These are phyloP conservation scores for Tuber magnatum DNA, from an alignment of 495 filamentous ascomycete species.

Conservation along the genomic window DNA sequence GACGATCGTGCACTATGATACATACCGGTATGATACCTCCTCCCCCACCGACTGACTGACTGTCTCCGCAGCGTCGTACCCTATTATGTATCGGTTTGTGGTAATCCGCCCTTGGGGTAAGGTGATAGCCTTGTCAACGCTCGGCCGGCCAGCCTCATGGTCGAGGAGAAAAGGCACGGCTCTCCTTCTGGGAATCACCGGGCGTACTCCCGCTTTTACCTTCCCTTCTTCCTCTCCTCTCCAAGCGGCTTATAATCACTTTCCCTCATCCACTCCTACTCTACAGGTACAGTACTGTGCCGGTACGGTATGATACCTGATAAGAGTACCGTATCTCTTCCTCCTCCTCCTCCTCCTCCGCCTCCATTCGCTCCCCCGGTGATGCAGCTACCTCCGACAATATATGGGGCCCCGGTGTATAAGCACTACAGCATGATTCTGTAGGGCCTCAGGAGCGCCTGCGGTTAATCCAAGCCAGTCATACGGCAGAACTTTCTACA, in stretches of 20 bases:
- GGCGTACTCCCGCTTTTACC: neutral
- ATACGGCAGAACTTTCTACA: neutral
- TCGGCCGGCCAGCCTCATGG: neutral
- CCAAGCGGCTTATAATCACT: neutral
- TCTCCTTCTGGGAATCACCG: neutral
- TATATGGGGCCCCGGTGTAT: neutral
- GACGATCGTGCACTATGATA: neutral
- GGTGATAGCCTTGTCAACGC: neutral
- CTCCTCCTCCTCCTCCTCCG: no score
- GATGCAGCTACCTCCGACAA: neutral
- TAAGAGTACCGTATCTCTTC: neutral
- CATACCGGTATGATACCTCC: no score
- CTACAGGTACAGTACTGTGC: neutral
- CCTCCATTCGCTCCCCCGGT: neutral
- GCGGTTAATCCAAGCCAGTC: neutral
- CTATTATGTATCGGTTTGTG: conserved; percentile 1
- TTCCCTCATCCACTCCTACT: neutral
- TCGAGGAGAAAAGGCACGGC: neutral
- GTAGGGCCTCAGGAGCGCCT: neutral
- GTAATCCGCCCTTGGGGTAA: neutral
- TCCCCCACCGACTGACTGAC: neutral
- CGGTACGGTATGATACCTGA: no score
- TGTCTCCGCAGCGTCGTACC: neutral
- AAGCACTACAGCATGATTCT: neutral
- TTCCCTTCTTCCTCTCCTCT: neutral